Percentiles rank a stretch among this genome's conserved stretches.
Conservation (phyloP, 78 protist species). For the Monocercomonoides exilis region DNA sequence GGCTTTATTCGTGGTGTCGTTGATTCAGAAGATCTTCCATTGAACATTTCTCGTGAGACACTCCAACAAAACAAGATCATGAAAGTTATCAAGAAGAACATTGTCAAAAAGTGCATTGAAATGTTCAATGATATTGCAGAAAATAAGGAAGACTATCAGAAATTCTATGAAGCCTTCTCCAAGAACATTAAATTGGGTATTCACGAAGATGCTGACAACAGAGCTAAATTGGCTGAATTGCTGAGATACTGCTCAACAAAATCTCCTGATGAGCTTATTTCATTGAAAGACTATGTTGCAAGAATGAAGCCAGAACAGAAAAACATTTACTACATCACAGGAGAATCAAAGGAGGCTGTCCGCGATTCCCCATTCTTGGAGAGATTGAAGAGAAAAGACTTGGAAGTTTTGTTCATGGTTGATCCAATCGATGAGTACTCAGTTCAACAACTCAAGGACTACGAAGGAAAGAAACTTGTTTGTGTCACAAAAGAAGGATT, state of each 20-base stretch:
- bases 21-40: no score
- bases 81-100: constrained; percentile 68
- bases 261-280: constrained; percentile 8
- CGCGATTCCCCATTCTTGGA: not conserved
- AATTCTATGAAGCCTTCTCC: constrained; percentile 77
- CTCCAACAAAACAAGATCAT: constrained; percentile 61
- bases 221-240: constrained; percentile 71
- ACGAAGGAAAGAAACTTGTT: constrained; percentile 79
- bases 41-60: no score
- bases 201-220: constrained; percentile 80
- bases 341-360: not conserved
- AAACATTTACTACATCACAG: constrained; percentile 61
- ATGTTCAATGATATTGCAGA: constrained; percentile 66
- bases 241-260: constrained; percentile 63
- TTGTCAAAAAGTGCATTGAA: constrained; percentile 77
- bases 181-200: constrained; percentile 85
- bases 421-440: not conserved
- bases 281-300: constrained; percentile 61
- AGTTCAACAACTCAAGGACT: not conserved
- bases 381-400: not conserved
- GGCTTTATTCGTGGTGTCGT: constrained; percentile 75
- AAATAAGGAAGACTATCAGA: constrained; percentile 40
- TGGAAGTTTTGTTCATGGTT: not conserved
- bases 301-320: constrained; percentile 73
- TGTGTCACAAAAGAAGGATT: constrained; percentile 97